Base-by-base conservation (phyloP, 2,329 filamentous ascomycete genomes). In the Colletotrichum tanaceti region DNA sequence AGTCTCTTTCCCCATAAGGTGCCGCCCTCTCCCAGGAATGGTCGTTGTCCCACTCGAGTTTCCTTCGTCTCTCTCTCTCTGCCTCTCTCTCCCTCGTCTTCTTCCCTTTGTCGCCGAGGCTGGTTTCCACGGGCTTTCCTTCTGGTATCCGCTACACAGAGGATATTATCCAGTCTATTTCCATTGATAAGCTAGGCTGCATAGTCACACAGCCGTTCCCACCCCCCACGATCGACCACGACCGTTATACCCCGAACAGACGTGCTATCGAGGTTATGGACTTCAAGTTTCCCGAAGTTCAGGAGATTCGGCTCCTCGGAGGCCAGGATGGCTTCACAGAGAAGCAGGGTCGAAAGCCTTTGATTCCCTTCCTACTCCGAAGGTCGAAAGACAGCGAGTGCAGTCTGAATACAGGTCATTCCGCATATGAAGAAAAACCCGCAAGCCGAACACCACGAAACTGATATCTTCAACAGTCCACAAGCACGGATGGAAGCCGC, bases 401-500 rank as follows among this genome's bases (percentile, higher is more conserved):
- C 4, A 64, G 54, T 53, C 65, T 68, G 1, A 38, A 64, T 9
- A 35, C 39, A 68, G 65, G 64, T 67, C 39, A n/a, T 38, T 41
- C 16, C 5, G 32, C 14, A 20, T 20, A 35, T 16, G 24, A 24
- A 0, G 20, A 24, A 32, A 9, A 32, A 10, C 22, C n/a, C 2
- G 4, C 22, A 20, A 24, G 6, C 44, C 28, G 14, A 38, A 28
- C n/a, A 38, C 7, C n/a, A 18, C 14, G 3, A 24, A 24, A 44
- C 65, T 68, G n/a, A 68, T 24, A 22, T 35, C 4, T 32, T 10
- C 16, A 38, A 53, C 9, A 68, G 65, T 9, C 2, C 53, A 65
- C 4, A 65, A 59, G 4, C 65, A 68, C 11, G 71, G 73, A n/a
- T 83, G 81, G 81, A 82, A 77, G 38, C 81, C 81, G 0, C 18